phyloP scores from a whole-genome alignment of 2,329 filamentous ascomycete genomes.

The Gyromitra esculenta region DNA sequence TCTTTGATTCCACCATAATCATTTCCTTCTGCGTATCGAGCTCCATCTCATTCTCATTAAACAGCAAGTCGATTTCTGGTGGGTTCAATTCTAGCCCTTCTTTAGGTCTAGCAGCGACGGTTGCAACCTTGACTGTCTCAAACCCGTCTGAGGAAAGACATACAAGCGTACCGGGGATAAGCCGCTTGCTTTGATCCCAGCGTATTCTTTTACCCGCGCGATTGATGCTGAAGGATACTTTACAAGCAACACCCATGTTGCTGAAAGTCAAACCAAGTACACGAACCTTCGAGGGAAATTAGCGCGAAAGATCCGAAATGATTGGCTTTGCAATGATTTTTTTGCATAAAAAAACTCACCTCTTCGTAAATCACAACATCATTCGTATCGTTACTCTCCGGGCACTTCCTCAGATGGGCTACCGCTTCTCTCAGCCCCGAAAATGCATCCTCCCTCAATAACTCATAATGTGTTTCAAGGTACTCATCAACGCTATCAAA shows the following conservation, averaged over 20 bases:
- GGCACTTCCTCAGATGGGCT: conserved; percentile 65
- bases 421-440: conserved; percentile 76
- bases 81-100: conserved; percentile 71
- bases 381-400: conserved; percentile 68
- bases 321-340: not conserved
- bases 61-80: conserved; percentile 79
- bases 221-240: conserved; percentile 75
- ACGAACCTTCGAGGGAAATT: conserved; percentile 66
- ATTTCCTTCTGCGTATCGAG: conserved; percentile 76
- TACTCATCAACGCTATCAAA: conserved; percentile 74
- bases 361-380: conserved; percentile 75
- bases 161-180: conserved; percentile 67
- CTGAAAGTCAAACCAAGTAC: conserved; percentile 73
- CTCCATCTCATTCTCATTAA: conserved; percentile 68
- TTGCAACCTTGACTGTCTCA: conserved; percentile 72
- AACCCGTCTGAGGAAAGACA: conserved; percentile 72
- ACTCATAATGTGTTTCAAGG: conserved; percentile 75
- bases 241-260: conserved; percentile 53
- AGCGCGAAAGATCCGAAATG: conserved; percentile 9
- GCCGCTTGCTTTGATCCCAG: conserved; percentile 69
- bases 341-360: conserved; percentile 62
- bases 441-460: conserved; percentile 78
- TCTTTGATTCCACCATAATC: conserved; percentile 80
- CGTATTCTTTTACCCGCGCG: conserved; percentile 73
- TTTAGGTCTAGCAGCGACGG: conserved; percentile 75